Conservation (phyloP, 75 land plant genomes). For the Picea glauca region DNA sequence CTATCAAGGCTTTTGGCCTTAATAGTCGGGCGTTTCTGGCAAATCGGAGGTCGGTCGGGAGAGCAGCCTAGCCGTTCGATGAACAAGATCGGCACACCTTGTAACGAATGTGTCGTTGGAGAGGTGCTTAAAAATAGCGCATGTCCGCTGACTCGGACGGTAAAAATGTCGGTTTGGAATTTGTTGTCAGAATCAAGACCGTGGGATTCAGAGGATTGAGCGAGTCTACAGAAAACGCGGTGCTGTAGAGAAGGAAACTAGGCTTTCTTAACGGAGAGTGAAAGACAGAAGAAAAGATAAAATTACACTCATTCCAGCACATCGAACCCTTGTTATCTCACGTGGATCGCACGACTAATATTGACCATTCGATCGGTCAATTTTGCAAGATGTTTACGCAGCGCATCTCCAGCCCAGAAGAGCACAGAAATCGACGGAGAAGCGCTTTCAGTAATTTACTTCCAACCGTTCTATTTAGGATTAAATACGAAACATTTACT, state of each 20-base stretch:
- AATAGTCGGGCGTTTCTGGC: background rate
- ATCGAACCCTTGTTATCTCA: background rate
- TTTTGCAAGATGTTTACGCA: background rate
- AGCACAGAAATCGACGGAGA: background rate
- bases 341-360: background rate
- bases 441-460: background rate
- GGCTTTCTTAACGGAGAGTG: background rate
- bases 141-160: background rate
- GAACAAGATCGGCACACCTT: too few relatives aligned
- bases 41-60: background rate
- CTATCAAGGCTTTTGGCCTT: background rate
- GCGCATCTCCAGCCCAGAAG: background rate
- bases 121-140: background rate
- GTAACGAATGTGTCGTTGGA: too few relatives aligned
- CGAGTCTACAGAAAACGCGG: background rate
- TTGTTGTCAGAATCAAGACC: background rate
- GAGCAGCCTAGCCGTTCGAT: background rate
- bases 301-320: background rate
- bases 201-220: background rate
- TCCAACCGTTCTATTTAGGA: background rate
- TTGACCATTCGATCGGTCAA: background rate
- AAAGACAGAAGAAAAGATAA: background rate
- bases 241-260: background rate
- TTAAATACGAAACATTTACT: background rate
- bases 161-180: background rate